These are phyloP conservation scores for Bryoglossum gracile DNA, from an alignment of 495 filamentous ascomycete genomes.

Conservation along the genomic window DNA sequence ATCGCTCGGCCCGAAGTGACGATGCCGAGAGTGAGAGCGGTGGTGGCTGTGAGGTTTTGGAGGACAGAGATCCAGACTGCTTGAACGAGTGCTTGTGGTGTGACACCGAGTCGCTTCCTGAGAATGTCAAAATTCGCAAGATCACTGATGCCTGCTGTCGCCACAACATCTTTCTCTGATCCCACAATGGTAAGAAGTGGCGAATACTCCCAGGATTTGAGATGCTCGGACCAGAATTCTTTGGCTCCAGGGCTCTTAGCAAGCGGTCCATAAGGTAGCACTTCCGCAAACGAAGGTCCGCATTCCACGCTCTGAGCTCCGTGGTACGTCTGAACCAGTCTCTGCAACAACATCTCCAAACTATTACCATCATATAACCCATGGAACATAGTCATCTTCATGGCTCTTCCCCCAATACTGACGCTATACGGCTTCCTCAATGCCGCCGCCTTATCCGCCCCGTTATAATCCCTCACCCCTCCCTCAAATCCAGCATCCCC, in stretches of 20 bases:
- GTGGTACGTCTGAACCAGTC: conserved; percentile 43
- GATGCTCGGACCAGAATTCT: conserved; percentile 54
- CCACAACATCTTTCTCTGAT: conserved; percentile 23
- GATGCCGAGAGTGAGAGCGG: conserved; percentile 47
- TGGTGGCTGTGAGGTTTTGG: conserved; percentile 28
- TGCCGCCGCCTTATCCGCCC: conserved; percentile 16
- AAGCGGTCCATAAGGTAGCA: conserved; percentile 49
- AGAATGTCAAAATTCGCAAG: conserved; percentile 38
- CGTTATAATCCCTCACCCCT: conserved; percentile 3
- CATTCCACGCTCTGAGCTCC: conserved; percentile 12
- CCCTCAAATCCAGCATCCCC: conserved; percentile 38
- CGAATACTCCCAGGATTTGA: conserved; percentile 12
- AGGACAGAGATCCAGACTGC: conserved; percentile 58
- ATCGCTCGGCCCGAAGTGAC: conserved; percentile 67
- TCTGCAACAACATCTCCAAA: conserved; percentile 55
- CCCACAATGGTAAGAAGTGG: background rate
- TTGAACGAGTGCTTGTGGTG: conserved; percentile 67
- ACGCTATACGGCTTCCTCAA: conserved; percentile 31
- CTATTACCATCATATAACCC: conserved; percentile 85
- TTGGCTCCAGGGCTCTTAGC: conserved; percentile 46
- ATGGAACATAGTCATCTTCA: conserved; percentile 70
- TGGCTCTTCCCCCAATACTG: conserved; percentile 32
- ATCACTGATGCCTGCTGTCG: conserved; percentile 23
- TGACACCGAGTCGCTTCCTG: conserved; percentile 53
- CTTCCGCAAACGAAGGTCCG: conserved; percentile 44